phyloP scores from a whole-genome alignment of 139 green algal species.

The Chlamydomonas applanata region DNA sequence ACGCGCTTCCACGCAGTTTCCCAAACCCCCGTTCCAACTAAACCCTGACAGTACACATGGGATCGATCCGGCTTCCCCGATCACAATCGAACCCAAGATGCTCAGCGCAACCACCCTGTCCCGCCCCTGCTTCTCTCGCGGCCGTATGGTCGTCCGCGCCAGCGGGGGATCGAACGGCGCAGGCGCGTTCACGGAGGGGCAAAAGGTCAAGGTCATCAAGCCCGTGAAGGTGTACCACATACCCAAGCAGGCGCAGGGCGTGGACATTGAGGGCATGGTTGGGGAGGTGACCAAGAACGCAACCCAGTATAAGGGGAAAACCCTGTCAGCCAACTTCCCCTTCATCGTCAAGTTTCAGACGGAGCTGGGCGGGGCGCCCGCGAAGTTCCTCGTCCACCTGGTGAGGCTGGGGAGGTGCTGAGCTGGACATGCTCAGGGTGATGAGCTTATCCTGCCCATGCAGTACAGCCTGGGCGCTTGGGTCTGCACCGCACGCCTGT shows the following conservation, averaged over 20 bases:
- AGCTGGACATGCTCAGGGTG: too few species aligned
- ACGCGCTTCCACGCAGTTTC: too few species aligned
- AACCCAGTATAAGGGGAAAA: constrained; percentile 60
- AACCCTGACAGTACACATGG: too few species aligned
- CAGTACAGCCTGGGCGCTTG: too few species aligned
- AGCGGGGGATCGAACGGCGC: background rate
- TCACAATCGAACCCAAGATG: too few species aligned
- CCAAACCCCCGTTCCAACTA: too few species aligned
- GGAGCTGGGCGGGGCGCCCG: constrained; percentile 33
- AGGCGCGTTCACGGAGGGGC: constrained; percentile 29
- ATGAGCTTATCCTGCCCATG: too few species aligned
- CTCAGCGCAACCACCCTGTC: too few species aligned
- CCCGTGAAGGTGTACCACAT: constrained; percentile 59
- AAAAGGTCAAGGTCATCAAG: constrained; percentile 44
- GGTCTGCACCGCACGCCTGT: too few species aligned
- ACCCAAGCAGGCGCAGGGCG: constrained; percentile 47
- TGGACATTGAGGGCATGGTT: constrained; percentile 69
- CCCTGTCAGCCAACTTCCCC: constrained; percentile 66
- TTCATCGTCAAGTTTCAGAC: constrained; percentile 62
- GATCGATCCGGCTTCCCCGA: too few species aligned
- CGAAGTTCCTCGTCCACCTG: constrained; percentile 74
- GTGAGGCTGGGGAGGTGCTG: constrained; percentile 24
- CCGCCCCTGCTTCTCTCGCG: too few species aligned
- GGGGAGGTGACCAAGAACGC: constrained; percentile 53
- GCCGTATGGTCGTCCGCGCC: background rate